Evolutionary conservation across 2,329 filamentous ascomycete species (phyloP), one percentile per base, ranked within the genome.

Genomic region (Exophiala sp.): DNA sequence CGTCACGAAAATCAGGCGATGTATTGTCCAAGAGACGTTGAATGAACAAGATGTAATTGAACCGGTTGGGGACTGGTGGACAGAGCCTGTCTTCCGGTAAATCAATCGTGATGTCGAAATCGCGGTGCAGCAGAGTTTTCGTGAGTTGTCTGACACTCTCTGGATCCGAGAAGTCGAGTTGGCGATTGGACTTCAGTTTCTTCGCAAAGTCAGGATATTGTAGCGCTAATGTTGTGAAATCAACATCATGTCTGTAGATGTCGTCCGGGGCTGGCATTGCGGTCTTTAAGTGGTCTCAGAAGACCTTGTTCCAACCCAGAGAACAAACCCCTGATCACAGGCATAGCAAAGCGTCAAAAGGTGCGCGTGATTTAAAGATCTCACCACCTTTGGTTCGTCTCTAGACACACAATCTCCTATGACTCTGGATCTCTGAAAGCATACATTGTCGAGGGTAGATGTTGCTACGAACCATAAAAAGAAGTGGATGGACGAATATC

Each of bases 31-130:
- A 68, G 0, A 99, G 79, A 2, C 80, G 78, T 65, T 95, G 90
- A 1, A 97, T 75, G 91, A 91, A 97, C 7, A 91, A 75, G 16
- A 97, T 83, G 68, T 99, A 99, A 66, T 92, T 94, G 69, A 95
- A 86, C 46, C 91, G 84, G 57, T 29, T 18, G 5, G 16, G 24
- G 9, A 47, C 88, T 1, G 91, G 89, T 10, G 92, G 94, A 66
- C 92, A 97, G 1, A 99, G 77, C 18, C 92, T 79, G 68, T 96
- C 85, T 21, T 80, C 72, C 0, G 91, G 91, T 1, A 97, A 75
- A 5, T 86, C 77, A 11, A 96, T 73, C 1, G 75, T 65, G 7
- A 97, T 71, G 10, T 77, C 79, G 69, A 96, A 97, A 69, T 96
- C 86, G 11, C 80, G 72, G 55, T 81, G 82, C 14, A 97, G 76